phyloP scores from a whole-genome alignment of 2,329 filamentous ascomycete species.

The Fusarium sp. region DNA sequence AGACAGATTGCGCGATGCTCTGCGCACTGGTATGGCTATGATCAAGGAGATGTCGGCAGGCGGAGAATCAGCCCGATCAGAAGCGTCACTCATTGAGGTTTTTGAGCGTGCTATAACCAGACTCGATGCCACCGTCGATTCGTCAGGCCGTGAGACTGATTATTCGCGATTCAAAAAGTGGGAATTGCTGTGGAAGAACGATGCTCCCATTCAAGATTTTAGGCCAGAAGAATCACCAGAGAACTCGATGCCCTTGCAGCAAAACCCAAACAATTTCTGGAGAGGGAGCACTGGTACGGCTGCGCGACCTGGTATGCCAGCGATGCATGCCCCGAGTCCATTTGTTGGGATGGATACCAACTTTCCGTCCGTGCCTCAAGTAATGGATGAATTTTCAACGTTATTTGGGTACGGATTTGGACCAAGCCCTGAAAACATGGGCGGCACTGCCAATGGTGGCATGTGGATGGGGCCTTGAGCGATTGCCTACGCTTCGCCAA shows the following conservation, averaged over 20 bases:
- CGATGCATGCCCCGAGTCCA: slow-evolving; percentile 47
- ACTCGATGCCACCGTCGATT: slow-evolving; percentile 56
- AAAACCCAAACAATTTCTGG: slow-evolving; percentile 41
- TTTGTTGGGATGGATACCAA: slow-evolving; percentile 53
- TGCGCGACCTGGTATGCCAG: slow-evolving; percentile 41
- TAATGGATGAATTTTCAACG: slow-evolving; percentile 52
- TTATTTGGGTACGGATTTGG: slow-evolving; percentile 49
- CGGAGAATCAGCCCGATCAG: slow-evolving; percentile 63
- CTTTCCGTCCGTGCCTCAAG: slow-evolving; percentile 54
- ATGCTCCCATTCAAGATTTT: slow-evolving; percentile 45
- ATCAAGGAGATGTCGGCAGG: slow-evolving; percentile 65
- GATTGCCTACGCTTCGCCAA: not conserved
- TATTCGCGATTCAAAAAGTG: slow-evolving; percentile 64
- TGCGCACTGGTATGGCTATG: slow-evolving; percentile 61
- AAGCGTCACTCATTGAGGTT: slow-evolving; percentile 63
- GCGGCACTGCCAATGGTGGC: slow-evolving; percentile 38
- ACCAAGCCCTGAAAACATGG: slow-evolving; percentile 46
- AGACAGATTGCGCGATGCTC: slow-evolving; percentile 55
- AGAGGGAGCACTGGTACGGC: slow-evolving; percentile 32
- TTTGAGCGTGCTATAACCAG: slow-evolving; percentile 61
- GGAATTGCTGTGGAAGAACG: slow-evolving; percentile 61
- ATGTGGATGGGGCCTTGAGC: slow-evolving; percentile 47
- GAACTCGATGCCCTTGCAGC: slow-evolving; percentile 39
- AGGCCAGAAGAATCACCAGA: slow-evolving; percentile 42
- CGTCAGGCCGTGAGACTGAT: slow-evolving; percentile 56